Conservation (phyloP, 257 asterid genomes). For the Solanum phureja region DNA sequence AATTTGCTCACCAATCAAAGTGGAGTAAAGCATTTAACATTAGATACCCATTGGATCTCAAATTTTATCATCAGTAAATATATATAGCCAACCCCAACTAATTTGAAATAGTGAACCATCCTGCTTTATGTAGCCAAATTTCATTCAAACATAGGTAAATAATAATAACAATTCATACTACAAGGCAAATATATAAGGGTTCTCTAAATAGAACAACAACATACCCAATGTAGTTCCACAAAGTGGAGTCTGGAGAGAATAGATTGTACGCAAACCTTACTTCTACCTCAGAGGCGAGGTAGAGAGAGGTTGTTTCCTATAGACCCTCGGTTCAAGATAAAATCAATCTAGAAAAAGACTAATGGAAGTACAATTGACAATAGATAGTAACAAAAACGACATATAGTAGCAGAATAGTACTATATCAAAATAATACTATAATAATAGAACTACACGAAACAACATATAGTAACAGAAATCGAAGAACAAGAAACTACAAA, state of each 20-base stretch:
- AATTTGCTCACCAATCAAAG: not conserved
- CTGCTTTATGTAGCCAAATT: not conserved
- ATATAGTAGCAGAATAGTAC: not conserved
- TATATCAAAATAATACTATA: too few relatives aligned
- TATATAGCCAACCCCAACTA: not conserved
- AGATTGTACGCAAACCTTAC: not conserved
- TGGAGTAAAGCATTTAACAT: not conserved
- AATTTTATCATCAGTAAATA: not conserved
- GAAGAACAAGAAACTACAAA: not conserved
- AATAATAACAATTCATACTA: too few relatives aligned
- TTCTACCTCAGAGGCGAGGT: rapidly evolving
- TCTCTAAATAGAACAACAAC: not conserved
- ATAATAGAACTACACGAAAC: too few relatives aligned
- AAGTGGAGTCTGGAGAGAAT: not conserved
- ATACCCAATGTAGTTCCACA: not conserved
- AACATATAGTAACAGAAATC: not conserved
- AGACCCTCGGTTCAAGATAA: rapidly evolving
- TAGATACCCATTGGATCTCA: not conserved
- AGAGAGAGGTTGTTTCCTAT: not conserved
- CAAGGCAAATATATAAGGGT: not conserved
- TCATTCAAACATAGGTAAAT: not conserved
- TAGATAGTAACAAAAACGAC: not conserved
- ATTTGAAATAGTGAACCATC: not conserved
- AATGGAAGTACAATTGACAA: not conserved
- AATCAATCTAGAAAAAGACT: not conserved